Conservation (phyloP, 106 monocot species). For the Apostasia shenzhenica region DNA sequence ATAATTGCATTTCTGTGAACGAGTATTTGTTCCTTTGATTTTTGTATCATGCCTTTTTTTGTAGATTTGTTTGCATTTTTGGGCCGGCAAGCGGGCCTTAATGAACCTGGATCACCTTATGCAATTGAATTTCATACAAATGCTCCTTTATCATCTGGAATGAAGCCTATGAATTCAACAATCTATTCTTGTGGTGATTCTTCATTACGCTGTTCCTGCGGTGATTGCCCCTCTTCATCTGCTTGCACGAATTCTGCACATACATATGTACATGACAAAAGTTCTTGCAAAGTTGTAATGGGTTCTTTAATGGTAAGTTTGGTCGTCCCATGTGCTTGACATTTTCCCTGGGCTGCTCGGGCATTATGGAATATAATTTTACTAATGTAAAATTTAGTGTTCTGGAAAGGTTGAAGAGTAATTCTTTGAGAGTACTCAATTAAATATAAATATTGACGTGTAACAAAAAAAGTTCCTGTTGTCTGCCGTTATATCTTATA, state of each 20-base stretch:
- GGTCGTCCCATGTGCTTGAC: background rate
- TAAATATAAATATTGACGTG: too few species aligned
- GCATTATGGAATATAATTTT: background rate
- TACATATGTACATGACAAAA: conserved; percentile 24
- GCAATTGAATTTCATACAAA: conserved; percentile 56
- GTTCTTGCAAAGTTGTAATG: conserved; percentile 53
- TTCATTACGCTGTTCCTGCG: conserved; percentile 89
- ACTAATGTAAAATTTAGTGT: background rate
- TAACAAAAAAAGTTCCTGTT: too few species aligned
- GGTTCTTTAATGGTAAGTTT: conserved; percentile 66
- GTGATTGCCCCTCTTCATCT: conserved; percentile 86
- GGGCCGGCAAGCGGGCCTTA: conserved; percentile 54
- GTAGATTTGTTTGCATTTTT: conserved; percentile 85
- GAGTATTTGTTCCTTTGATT: conserved; percentile 5
- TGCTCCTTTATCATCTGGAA: conserved; percentile 34
- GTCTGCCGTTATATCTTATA: too few species aligned
- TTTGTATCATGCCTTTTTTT: conserved; percentile 11
- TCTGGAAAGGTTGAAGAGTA: too few species aligned
- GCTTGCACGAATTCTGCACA: conserved; percentile 30
- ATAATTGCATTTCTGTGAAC: background rate
- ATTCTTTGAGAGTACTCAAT: too few species aligned
- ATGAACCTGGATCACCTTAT: conserved; percentile 76
- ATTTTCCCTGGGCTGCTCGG: background rate
- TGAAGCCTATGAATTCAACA: conserved; percentile 73
- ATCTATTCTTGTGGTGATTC: conserved; percentile 82